phyloP scores from a whole-genome alignment of 208 protist species.

The Perkinsela sp. region DNA sequence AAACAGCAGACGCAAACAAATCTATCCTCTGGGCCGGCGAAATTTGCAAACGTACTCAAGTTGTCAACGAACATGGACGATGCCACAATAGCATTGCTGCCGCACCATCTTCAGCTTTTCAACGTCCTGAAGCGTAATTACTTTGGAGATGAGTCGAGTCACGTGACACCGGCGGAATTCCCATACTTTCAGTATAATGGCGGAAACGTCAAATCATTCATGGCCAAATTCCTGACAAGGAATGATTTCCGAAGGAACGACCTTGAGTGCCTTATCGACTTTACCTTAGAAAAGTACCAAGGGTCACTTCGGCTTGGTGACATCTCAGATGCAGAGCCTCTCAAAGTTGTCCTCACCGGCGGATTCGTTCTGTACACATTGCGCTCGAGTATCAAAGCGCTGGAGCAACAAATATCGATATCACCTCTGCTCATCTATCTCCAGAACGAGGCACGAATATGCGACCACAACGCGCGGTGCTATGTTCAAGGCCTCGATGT shows the following conservation, averaged over 20 bases:
- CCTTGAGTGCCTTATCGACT: background rate
- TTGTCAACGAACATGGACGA: background rate
- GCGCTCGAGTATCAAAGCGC: background rate
- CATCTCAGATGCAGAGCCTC: background rate
- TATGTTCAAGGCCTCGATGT: background rate
- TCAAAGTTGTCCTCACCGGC: background rate
- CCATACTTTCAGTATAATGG: background rate
- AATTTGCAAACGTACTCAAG: background rate
- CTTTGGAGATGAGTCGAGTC: background rate
- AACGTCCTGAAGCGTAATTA: background rate
- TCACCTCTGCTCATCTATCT: background rate
- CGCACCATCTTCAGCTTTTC: background rate
- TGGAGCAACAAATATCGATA: background rate
- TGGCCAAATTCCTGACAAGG: background rate
- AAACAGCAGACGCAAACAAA: background rate
- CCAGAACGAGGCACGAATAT: background rate
- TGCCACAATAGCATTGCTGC: background rate
- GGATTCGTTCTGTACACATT: background rate
- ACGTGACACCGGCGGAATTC: background rate
- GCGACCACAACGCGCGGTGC: background rate
- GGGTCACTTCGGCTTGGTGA: background rate
- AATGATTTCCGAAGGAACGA: background rate
- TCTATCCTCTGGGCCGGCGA: background rate
- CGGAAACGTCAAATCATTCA: background rate
- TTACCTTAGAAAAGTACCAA: background rate